Evolutionary conservation across 305 asterid species (phyloP), one percentile per base, ranked within the genome.

Genomic region (Euphrasia arctica): DNA sequence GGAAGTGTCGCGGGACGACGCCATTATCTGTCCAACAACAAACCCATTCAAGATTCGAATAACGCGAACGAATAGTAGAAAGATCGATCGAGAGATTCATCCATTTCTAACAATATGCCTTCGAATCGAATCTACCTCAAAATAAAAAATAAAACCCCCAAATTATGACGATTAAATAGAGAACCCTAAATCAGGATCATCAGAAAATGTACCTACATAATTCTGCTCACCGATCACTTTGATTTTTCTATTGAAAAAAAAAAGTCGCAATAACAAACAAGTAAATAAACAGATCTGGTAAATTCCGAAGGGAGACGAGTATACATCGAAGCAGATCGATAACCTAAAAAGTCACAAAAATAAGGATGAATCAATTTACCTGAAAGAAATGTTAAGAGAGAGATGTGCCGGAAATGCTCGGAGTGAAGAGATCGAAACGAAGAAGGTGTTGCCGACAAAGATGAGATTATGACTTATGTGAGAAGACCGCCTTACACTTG

Each of bases 1-100:
- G 0, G 87, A 78, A 7, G 79, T 70, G 65, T 84, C 95, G 48
- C 67, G 65, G 10, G 92, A 85, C 18, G 92, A 83, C 18, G 90
- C 82, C 96, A 90, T 90, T 29, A 75, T 71, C 91, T 80, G 62
- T 58, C 47, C 62, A 58, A 69, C 32, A 49, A 71, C 68, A 58
- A 14, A 32, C 11, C 9, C 9, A 39, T 39, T 39, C 45, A 1
- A 39, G 9, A 25, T 11, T 39, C 3, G 45, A 11, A 39, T 8
- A 10, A 39, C 45, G 1, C 11, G 9, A 39, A 39, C 27, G 39
- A 57, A 9, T 47, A 61, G 7, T 18, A 48, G 27, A 25, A 25
- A 25, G 27, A 25, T 25, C 27, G 54, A 47, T 54, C 64, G 47
- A 31, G 49, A 27, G 3, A 4, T 67, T 68, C 5, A 42, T 13